These are phyloP conservation scores for Pestalotiopsis sp. DNA, from an alignment of 2,329 filamentous ascomycete species.

Conservation along the genomic window DNA sequence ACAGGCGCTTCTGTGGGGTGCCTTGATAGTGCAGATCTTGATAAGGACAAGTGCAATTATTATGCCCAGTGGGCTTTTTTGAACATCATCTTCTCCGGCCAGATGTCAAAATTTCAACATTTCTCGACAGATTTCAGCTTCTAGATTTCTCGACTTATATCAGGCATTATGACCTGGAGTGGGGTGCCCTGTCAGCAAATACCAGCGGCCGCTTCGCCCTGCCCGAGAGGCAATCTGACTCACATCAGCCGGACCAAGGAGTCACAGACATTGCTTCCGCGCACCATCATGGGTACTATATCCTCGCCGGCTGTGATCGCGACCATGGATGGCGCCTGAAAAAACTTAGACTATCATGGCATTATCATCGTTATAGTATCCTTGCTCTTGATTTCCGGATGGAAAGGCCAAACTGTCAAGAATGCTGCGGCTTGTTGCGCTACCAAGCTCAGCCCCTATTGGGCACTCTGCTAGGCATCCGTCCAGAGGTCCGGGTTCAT, in stretches of 20 bases:
- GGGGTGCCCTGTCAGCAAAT: background rate
- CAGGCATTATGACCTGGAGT: background rate
- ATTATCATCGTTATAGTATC: background rate
- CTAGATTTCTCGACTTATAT: background rate
- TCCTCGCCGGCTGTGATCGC: background rate
- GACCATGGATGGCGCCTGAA: background rate
- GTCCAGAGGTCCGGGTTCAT: background rate
- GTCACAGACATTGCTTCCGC: background rate
- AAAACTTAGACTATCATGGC: background rate
- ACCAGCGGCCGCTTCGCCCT: background rate
- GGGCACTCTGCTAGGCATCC: conserved; percentile 5
- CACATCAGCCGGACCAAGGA: background rate
- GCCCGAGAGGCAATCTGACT: background rate
- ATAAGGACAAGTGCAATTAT: too few relatives aligned
- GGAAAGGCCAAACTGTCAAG: background rate
- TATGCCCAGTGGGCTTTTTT: too few relatives aligned
- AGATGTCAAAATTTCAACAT: background rate
- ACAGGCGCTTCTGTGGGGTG: too few relatives aligned
- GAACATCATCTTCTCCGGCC: background rate
- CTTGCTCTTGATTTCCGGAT: background rate
- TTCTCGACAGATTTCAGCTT: background rate
- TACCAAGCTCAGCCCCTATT: conserved; percentile 7
- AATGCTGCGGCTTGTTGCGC: background rate
- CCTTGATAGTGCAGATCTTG: too few relatives aligned
- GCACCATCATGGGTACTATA: background rate